Conservation (phyloP, 768 basidiomycete species). For the Mycena amicta region DNA sequence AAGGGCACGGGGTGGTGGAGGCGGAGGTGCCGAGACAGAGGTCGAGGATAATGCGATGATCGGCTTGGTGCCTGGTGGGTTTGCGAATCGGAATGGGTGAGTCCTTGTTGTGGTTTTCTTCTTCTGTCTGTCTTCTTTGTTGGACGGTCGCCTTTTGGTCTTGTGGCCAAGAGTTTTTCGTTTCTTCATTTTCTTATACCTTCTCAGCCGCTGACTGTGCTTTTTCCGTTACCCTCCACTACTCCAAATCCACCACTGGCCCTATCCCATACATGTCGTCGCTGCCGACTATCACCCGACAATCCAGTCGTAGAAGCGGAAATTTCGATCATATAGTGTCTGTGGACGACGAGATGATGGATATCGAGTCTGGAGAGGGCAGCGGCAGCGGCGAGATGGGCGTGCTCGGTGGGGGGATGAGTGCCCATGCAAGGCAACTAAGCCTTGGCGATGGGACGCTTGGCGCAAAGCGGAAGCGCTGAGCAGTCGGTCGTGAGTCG, state of each 20-base stretch:
- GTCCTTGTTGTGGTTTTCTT: not conserved
- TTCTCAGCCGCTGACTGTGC: not conserved
- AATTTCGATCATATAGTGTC: not conserved
- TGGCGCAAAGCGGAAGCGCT: constrained; percentile 1
- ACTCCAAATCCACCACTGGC: not conserved
- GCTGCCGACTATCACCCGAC: too few relatives aligned
- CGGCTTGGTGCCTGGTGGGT: not conserved
- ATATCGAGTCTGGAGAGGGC: constrained; percentile 1
- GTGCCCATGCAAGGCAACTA: not conserved
- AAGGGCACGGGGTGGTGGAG: not conserved
- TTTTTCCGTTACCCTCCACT: not conserved
- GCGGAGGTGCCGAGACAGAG: constrained; percentile 18
- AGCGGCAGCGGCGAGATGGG: not conserved
- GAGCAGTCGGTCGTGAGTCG: not conserved
- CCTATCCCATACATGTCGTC: too few relatives aligned
- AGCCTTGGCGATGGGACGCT: constrained; percentile 1
- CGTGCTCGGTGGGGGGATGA: not conserved
- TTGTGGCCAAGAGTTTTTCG: too few relatives aligned
- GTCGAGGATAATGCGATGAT: constrained; percentile 18
- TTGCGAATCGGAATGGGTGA: not conserved
- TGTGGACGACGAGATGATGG: constrained; percentile 2
- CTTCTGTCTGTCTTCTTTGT: too few relatives aligned
- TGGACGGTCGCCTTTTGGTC: too few relatives aligned
- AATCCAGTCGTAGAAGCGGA: not conserved
- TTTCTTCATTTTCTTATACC: not conserved